Base-by-base conservation (phyloP, 2,329 filamentous ascomycete genomes). In the Penicillium janthinellum region DNA sequence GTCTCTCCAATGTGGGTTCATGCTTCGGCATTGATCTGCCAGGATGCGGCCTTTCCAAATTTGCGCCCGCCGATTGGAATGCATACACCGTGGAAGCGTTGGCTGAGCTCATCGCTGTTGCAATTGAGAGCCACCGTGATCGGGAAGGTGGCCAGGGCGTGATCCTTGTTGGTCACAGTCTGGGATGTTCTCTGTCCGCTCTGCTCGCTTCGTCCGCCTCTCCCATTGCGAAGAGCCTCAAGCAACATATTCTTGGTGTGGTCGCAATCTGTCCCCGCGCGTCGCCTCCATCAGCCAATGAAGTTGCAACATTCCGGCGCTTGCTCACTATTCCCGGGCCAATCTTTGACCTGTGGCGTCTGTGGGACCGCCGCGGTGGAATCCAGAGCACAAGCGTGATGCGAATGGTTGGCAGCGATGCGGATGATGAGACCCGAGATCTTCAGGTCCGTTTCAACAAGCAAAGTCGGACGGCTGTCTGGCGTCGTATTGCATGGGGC, bases 21-120 rank as follows among this genome's bases (percentile, higher is more conserved):
- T 96, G 93, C 73, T 83, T 96, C 41, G 90, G 92, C 4, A 87
- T 98, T 63, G 95, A 99, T 73, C 82, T 97, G 4, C 94, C 95
- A 1, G 95, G 95, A 41, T 96, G 93, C 69, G 95, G 95, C 34
- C 81, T 88, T 22, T 97, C 94, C 2, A 79, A 83, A 8, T 96
- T 94, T 75, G 80, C 84, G 15, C 89, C 90, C 20, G 86, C 80
- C 15, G 75, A 83, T 22, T 93, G 90, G 88, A 83, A 86, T 45
- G 92, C 94, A 7, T 99, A 98, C 73, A 88, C 86, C 0, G 86
- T 88, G 0, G 86, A 92, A 42, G 87, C 90, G 1, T 81, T 98
- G 25, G 86, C 85, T 4, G 89, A 92, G 66, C 81, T 99, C 11
- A 81, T 97, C 14, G 88, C 88, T 58, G 83, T 81, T 1, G 85